These are phyloP conservation scores for Flaveria robusta DNA, from an alignment of 129 eudicot species.

Conservation along the genomic window DNA sequence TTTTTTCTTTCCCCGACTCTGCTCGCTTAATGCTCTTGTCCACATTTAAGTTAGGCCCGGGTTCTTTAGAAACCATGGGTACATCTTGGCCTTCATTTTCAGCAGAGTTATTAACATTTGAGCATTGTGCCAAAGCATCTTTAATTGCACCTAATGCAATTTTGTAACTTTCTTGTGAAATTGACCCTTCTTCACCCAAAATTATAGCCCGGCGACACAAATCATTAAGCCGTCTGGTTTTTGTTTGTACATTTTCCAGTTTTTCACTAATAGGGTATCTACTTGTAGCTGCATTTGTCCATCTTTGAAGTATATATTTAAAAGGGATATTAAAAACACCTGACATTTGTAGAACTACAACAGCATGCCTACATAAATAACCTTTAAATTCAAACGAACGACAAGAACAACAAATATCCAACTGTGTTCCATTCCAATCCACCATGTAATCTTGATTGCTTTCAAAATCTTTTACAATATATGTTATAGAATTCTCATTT, in stretches of 20 bases:
- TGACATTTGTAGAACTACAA: conserved; percentile 95
- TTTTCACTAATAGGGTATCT: conserved; percentile 57
- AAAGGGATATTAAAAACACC: conserved; percentile 73
- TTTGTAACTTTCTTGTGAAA: conserved; percentile 75
- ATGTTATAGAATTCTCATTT: conserved; percentile 42
- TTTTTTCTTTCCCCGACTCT: conserved; percentile 50
- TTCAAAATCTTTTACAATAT: conserved; percentile 71
- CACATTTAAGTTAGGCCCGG: conserved; percentile 30
- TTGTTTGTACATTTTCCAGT: conserved; percentile 76
- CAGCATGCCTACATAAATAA: conserved; percentile 83
- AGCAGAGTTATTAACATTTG: conserved; percentile 41
- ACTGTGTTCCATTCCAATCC: conserved; percentile 63
- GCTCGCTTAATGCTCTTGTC: conserved; percentile 51
- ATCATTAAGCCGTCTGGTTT: conserved; percentile 75
- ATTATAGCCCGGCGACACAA: conserved; percentile 86
- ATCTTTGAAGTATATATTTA: conserved; percentile 78
- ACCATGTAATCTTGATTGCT: conserved; percentile 63
- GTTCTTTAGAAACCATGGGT: conserved; percentile 35
- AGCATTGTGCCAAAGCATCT: conserved; percentile 70
- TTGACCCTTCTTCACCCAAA: conserved; percentile 93
- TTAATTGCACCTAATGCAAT: conserved; percentile 63
- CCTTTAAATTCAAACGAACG: conserved; percentile 77
- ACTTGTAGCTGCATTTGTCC: conserved; percentile 93
- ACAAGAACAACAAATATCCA: conserved; percentile 85
- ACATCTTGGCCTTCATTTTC: conserved; percentile 43